These are phyloP conservation scores for Colletotrichum viniferum DNA, from an alignment of 2,329 filamentous ascomycete species.

Conservation along the genomic window DNA sequence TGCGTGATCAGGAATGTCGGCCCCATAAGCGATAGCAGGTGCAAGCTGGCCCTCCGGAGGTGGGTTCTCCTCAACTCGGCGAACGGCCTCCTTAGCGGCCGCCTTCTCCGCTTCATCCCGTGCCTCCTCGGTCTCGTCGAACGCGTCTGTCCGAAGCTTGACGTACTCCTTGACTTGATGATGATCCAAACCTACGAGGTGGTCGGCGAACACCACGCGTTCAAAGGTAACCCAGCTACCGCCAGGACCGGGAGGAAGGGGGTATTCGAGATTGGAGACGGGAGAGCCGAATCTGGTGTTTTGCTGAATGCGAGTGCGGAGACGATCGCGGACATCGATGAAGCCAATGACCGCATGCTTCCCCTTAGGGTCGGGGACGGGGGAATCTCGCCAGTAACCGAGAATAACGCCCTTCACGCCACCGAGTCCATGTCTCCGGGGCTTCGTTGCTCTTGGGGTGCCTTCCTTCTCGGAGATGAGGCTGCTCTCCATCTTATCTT, in stretches of 20 bases:
- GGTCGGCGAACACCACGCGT: conserved; percentile 61
- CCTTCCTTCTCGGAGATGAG: conserved; percentile 32
- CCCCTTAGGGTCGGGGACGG: conserved; percentile 48
- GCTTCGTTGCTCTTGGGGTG: conserved; percentile 16
- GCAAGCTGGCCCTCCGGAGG: conserved; percentile 45
- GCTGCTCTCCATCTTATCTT: conserved; percentile 48
- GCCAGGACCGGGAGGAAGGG: conserved; percentile 61
- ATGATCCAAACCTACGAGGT: conserved; percentile 60
- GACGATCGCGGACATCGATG: conserved; percentile 64
- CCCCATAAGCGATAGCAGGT: conserved; percentile 56
- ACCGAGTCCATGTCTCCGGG: conserved; percentile 23
- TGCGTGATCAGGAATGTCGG: conserved; percentile 49
- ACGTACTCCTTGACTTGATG: conserved; percentile 68
- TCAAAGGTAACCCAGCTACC: conserved; percentile 70
- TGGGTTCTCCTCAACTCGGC: conserved; percentile 47
- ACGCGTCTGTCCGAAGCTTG: conserved; percentile 50
- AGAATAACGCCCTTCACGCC: conserved; percentile 54
- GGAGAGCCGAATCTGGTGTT: conserved; percentile 52
- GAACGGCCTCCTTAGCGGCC: conserved; percentile 52
- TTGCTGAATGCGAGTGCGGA: conserved; percentile 63
- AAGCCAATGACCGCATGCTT: conserved; percentile 68
- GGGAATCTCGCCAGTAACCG: conserved; percentile 66
- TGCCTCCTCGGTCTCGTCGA: conserved; percentile 42
- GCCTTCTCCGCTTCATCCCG: conserved; percentile 40
- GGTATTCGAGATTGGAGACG: conserved; percentile 39